Evolutionary conservation across 805 yeast genomes (phyloP), one percentile per base, ranked within the genome.

Genomic region (Pichia pseudocactophila): DNA sequence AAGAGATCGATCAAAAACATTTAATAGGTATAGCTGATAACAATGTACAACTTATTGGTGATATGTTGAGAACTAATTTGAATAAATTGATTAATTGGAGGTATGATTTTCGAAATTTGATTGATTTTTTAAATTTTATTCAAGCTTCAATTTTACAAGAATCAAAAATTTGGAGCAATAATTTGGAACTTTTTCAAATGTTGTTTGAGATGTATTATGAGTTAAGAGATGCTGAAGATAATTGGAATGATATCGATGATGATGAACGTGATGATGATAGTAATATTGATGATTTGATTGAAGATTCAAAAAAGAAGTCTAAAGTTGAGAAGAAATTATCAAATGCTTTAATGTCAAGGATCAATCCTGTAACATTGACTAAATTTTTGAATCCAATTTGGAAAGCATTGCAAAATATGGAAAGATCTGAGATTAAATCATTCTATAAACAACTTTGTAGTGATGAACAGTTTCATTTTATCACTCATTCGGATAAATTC

Each of bases 81-180:
- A 54, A 55, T 36, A 51, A 50, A 38, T 46, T 60, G 25, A 55
- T 58, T 20, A 47, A 57, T 22, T 60, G 63, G 63, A 53, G 62
- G 34, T 52, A 42, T 39, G 48, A 57, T 34, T 50, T 57, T 44
- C 51, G 52, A 31, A 52, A 45, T 16, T 41, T 59, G 15, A 48
- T 59, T 38, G 62, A 59, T 45, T 50, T 61, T 22, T 44, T 61
- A 13, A 56, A 52, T 31, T 55, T 52, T 38, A 33, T 50, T 15
- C 63, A 59, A 30, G 56, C 53, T 2, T 53, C 48, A 22, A 53
- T 58, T 34, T 32, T 53, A 10, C 52, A 51, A 12, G n/a, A 16
- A 1, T 47, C 5, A 6, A 28, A 51, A 13, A 42, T 59, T n/a
- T 61, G 65, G 65, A 12, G 26, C 4, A 50, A 51, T 36, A 59